Base-by-base conservation (phyloP, 2,329 filamentous ascomycete genomes). In the Thelonectria blattea region DNA sequence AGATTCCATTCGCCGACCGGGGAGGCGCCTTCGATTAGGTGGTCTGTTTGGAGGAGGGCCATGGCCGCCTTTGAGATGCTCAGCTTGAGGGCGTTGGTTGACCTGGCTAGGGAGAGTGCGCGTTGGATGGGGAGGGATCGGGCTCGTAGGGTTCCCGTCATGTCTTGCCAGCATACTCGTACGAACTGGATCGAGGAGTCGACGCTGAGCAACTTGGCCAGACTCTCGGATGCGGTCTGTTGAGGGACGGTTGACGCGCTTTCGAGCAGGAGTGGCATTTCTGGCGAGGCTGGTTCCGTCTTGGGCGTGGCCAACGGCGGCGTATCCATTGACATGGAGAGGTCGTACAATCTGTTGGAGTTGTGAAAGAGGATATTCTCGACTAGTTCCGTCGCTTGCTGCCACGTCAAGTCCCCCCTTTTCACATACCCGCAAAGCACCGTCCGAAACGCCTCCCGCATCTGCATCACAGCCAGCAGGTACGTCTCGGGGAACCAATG, bases 401-500 rank as follows among this genome's bases (percentile, higher is more conserved):
- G 67, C 63, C 84, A 78, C 1, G 81, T 85, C 39, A 92, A 75
- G 61, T 90, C 87, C 0, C 83, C 83, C 18, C 85, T 83, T n/a
- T 81, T 74, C 1, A 93, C 84, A 61, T 90, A 89, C 15, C 91
- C 87, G 6, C 83, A 78, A 2, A 95, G 77, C 0, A 91, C 89
- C 56, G 83, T 85, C 65, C 90, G 84, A 37, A 95, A 76, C 2
- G 85, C 89, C 65, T 91, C 85, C 52, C 90, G 83, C 59, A 92
- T 88, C 73, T 94, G 91, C 43, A 83, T 79, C 41, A 90, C 87
- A 1, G 91, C 90, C 5, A 94, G 79, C 68, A 90, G 84, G 68
- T 88, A 95, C 0, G 89, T 92, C 74, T 94, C 91, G 0, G 91
- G 90, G 61, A 91, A 91, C 74, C 85, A 91, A 71, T 93, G 90